Base-by-base conservation (phyloP, 495 filamentous ascomycete species). In the Aspergillus homomorphus region DNA sequence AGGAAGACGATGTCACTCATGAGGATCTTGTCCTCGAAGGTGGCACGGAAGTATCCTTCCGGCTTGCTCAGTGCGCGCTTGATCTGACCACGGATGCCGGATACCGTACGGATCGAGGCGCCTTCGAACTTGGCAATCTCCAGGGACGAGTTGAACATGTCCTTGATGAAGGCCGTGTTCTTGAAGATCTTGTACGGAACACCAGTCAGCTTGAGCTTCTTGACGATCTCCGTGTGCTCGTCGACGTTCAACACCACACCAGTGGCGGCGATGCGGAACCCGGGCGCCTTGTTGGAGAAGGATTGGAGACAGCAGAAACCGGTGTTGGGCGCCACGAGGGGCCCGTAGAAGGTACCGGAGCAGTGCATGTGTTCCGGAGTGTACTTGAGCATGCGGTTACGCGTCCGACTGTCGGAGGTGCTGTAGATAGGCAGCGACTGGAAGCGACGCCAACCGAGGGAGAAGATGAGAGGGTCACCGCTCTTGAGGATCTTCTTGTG, bases 111-210 rank as follows among this genome's bases (percentile, higher is more conserved):
- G 73, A 98, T 93, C 46, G 88, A 85, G 10, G 94, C 94, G 41
- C 94, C 95, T 76, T 98, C 94, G 66, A 98, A 98, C 73, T 98
- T 98, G 70, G 94, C 93, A 57, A 98, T 91, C 69, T 98, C 94
- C 15, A 98, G 82, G 0, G 89, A 78, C 0, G 87, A 87, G 65
- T 83, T 92, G 80, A 98, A 98, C 94, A 98, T 98, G 71, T 97
- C 91, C 69, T 92, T 93, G 78, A 98, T 94, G 74, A 98, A 98
- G 18, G 94, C 91, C 0, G 94, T 98, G 75, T 98, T 98, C 69
- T 95, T 95, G 83, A 96, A 98, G 73, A 98, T 96, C 78, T 98
- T 98, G 77, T 91, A 92, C 6, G 94, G 91, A 24, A 84, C 80
- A 61, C 92, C 92, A 16, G 90, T 95, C 24, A 98, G 82, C 70